Evolutionary conservation across 2,329 filamentous ascomycete genomes (phyloP).

Genomic region (Fusarium hostae): DNA sequence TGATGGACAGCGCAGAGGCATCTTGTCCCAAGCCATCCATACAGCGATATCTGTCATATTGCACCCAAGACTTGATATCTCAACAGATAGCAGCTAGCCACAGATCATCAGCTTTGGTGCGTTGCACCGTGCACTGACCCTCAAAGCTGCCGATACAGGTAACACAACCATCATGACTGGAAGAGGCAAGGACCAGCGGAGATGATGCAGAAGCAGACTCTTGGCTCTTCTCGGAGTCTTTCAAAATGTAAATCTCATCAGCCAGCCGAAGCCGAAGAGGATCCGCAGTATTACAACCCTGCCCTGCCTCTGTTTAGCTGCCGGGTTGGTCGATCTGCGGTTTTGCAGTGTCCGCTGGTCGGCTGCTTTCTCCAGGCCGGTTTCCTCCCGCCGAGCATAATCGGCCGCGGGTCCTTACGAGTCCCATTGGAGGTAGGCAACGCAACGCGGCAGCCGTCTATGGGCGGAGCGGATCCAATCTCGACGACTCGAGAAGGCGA

Average conservation of each 20-base stretch:
- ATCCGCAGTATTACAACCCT: constrained; percentile 40
- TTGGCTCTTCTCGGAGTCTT: constrained; percentile 27
- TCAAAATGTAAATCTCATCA: constrained; percentile 39
- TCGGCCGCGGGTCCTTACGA: constrained; percentile 33
- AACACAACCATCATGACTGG: constrained; percentile 27
- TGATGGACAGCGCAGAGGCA: constrained; percentile 17
- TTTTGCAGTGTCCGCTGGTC: constrained; percentile 36
- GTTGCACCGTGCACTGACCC: constrained; percentile 43
- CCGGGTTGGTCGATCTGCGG: constrained; percentile 43
- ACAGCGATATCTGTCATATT: constrained; percentile 34
- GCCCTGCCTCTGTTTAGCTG: constrained; percentile 38
- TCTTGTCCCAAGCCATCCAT: constrained; percentile 18
- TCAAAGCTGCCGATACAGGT: constrained; percentile 42
- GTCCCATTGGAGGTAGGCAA: constrained; percentile 33
- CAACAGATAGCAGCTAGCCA: constrained; percentile 23
- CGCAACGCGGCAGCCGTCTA: constrained; percentile 39
- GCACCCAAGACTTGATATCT: constrained; percentile 16
- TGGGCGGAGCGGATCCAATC: constrained; percentile 40
- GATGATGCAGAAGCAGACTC: constrained; percentile 35
- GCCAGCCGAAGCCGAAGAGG: constrained; percentile 32
- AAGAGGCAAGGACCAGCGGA: constrained; percentile 40
- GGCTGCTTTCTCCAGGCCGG: constrained; percentile 29
- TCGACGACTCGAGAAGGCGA: constrained; percentile 33
- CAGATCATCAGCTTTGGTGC: constrained; percentile 36
- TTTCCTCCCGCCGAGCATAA: constrained; percentile 31